Base-by-base conservation (phyloP, 2,329 filamentous ascomycete genomes). In the Talaromyces albobiverticillius region DNA sequence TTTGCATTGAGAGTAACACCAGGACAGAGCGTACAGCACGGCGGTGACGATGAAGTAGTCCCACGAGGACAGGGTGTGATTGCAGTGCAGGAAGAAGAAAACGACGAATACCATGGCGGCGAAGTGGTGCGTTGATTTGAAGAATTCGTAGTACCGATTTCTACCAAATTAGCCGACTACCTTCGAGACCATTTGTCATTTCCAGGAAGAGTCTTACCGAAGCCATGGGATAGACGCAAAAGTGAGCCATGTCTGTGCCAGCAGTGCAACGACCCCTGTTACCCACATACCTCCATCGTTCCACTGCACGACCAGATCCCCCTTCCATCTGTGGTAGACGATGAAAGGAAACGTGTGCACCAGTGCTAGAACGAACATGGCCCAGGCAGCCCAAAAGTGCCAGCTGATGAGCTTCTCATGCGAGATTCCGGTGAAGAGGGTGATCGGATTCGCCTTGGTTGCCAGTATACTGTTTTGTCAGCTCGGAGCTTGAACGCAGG, bases 61-160 rank as follows among this genome's bases (percentile, higher is more conserved):
- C 79, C 79, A 83, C 2, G 81, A 82, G 1, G 78, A 75, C 11
- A 85, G 69, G 0, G 70, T 74, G 64, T 76, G 79, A 62, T 81
- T 76, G 62, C 82, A 84, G 66, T 85, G 82, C 49, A 83, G 72
- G 67, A 85, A 85, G 65, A 85, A 79, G 61, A 83, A 82, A 8
- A 84, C 47, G 16, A 84, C 68, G 59, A 85, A 85, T 1, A 82
- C 60, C 3, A 80, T 58, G 0, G 77, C 81, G 3, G 76, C 75
- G 18, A 81, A 54, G 56, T 79, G 76, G 60, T 85, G 82, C 0
- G 79, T 77, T 3, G 72, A 73, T 59, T 85, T 85, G 77, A 85
- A 85, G 61, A 82, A 80, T 58, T 86, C 82, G 62, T 85, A 85
- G 59, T 70, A 79, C 0, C 76, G 72, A 50, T 79, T 78, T 4